Conservation (phyloP, 177 flowering plant species). For the Telopea speciosissima region DNA sequence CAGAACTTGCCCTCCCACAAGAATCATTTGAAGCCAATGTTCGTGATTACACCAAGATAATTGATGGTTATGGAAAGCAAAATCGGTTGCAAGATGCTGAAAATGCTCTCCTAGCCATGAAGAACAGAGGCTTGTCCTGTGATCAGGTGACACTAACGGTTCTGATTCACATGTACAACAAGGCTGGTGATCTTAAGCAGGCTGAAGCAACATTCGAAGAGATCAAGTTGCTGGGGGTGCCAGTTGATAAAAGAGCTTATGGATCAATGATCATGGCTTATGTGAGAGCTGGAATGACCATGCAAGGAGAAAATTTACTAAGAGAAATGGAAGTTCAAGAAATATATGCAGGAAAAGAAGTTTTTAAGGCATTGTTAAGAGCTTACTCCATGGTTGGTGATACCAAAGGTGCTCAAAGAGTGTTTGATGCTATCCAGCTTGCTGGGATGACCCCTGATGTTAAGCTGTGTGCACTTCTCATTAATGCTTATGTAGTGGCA, state of each 20-base stretch:
- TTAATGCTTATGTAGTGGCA: constrained; percentile 63
- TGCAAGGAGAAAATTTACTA: constrained; percentile 51
- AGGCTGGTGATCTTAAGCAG: constrained; percentile 51
- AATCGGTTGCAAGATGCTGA: not conserved
- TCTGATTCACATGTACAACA: constrained; percentile 77
- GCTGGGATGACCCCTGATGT: constrained; percentile 72
- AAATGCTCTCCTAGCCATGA: not conserved
- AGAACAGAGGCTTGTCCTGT: not conserved
- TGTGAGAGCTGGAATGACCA: constrained; percentile 61
- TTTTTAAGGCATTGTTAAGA: constrained; percentile 81
- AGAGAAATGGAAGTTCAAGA: constrained; percentile 69
- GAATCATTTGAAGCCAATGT: constrained; percentile 1
- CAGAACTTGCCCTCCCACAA: not conserved
- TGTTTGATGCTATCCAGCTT: constrained; percentile 66
- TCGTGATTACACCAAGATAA: constrained; percentile 4
- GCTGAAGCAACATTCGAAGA: constrained; percentile 74
- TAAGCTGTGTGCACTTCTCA: constrained; percentile 63
- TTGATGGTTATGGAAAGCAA: not conserved
- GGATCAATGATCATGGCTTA: constrained; percentile 95
- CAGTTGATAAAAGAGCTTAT: constrained; percentile 65
- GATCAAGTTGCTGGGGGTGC: constrained; percentile 57
- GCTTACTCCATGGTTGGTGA: constrained; percentile 70
- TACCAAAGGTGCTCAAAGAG: constrained; percentile 67
- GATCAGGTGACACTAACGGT: constrained; percentile 41
- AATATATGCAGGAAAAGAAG: constrained; percentile 62